Base-by-base conservation (phyloP, 768 basidiomycete genomes). In the Multifurca ochricompacta region DNA sequence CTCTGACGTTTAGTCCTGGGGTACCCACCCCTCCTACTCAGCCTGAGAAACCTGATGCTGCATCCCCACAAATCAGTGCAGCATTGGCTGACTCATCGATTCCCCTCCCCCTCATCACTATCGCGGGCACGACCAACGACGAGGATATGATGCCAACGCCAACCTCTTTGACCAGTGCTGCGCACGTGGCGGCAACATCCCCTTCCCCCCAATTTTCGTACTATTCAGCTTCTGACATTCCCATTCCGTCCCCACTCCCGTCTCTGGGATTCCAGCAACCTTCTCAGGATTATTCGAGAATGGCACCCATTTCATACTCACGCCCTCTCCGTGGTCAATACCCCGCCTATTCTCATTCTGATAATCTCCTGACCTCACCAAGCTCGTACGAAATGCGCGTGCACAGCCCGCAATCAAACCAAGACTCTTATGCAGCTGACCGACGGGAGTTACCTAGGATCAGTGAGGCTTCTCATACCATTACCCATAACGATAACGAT, bases 161-260 rank as follows among this genome's bases (percentile, higher is more conserved):
- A 35, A 39, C 60, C 32, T 27, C 64, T n/a, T 60, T 49, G n/a
- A 49, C 51, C 49, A 9, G 47, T 36, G 47, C 51, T 37, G 56
- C 53, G 31, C 62, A n/a, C 60, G 69, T 36, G 21, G 68, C 68
- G 8, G 11, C 13, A n/a, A n/a, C 45, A 42, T 19, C 54, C 5
- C n/a, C 42, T 21, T 55, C 54, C 3, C 48, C 54, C 25, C 54
- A 49, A 18, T 48, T 41, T 25, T 87, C 87, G 16, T 87, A 85
- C 62, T 68, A 89, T 65, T 85, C 86, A 55, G 63, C 71, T 58
- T 69, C 67, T 48, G 66, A 78, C 65, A 64, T 83, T 67, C 71
- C 75, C 1, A 63, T 73, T 4, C 74, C 81, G 11, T 85, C 85
- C 4, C 83, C 85, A 0, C 64, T 79, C 39, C 79, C 82, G 2